Conservation (phyloP, 805 yeast genomes). For the Yamadazyma phyllophila region DNA sequence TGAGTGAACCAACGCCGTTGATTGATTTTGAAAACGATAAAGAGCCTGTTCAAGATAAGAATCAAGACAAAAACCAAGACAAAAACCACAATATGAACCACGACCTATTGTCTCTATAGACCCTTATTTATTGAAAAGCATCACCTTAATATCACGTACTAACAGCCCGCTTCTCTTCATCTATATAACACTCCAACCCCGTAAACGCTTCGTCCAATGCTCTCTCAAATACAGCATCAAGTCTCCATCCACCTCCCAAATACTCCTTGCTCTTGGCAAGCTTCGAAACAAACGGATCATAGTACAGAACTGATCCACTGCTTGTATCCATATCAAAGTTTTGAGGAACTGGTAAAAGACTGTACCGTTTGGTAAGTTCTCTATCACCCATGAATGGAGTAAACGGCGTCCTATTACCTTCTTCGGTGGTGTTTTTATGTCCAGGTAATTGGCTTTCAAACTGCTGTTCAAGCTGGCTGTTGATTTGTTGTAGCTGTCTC, state of each 20-base stretch:
- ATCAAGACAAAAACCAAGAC: neutral
- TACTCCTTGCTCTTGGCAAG: constrained; percentile 60
- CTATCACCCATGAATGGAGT: constrained; percentile 95
- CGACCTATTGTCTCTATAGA: no score
- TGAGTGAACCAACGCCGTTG: constrained; percentile 16
- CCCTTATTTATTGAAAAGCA: no score
- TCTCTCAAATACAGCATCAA: constrained; percentile 66
- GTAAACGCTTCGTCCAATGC: constrained; percentile 85
- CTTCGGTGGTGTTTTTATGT: constrained; percentile 16
- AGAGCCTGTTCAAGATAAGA: neutral
- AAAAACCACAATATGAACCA: neutral
- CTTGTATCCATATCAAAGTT: constrained; percentile 9
- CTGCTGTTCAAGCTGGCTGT: constrained; percentile 50
- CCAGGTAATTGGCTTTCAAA: constrained; percentile 29
- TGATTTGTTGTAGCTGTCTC: constrained; percentile 56
- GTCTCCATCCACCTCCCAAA: constrained; percentile 82
- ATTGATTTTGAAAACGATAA: constrained; percentile 8
- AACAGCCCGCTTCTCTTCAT: constrained; percentile 28
- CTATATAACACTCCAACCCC: constrained; percentile 82
- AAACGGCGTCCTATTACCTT: constrained; percentile 53
- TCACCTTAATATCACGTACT: constrained; percentile 2
- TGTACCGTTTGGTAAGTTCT: constrained; percentile 52
- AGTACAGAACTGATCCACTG: constrained; percentile 30
- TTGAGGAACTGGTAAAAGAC: constrained; percentile 25
- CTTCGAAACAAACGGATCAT: constrained; percentile 47